A percentile compares a stretch with the other conserved stretches of the same genome.
Evolutionary conservation across 208 protist species (phyloP).

Genomic region (Trypanosoma scelopori): DNA sequence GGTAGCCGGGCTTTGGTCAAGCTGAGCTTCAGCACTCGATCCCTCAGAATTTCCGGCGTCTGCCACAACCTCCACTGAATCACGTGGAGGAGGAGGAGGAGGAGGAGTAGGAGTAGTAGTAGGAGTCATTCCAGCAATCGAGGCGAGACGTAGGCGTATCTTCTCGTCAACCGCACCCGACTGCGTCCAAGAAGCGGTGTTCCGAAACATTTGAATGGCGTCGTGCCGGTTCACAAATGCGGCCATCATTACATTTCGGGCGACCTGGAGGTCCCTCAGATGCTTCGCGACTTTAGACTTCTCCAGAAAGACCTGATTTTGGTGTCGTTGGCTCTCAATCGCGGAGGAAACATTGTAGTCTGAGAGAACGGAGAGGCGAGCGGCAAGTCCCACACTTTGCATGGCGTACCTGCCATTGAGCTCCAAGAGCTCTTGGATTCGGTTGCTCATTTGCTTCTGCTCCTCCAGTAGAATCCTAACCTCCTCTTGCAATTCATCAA

Average conservation of each 20-base stretch:
- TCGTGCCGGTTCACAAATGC: slow-evolving; percentile 24
- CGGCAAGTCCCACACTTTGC: slow-evolving; percentile 67
- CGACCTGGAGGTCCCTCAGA: slow-evolving; percentile 39
- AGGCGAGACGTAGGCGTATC: too few relatives aligned
- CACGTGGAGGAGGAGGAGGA: neutral
- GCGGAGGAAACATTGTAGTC: slow-evolving; percentile 75
- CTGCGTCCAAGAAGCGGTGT: neutral
- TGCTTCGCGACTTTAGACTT: slow-evolving; percentile 42
- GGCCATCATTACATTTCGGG: slow-evolving; percentile 53
- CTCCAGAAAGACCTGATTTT: slow-evolving; percentile 49
- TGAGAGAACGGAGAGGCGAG: slow-evolving; percentile 64
- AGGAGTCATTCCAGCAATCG: too few relatives aligned
- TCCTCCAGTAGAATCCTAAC: slow-evolving; percentile 29
- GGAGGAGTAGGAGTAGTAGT: too few relatives aligned
- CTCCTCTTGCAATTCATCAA: slow-evolving; percentile 61
- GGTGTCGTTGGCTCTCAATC: slow-evolving; percentile 50
- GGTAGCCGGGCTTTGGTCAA: neutral
- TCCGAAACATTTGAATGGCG: slow-evolving; percentile 1
- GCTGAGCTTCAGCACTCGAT: neutral
- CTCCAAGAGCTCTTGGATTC: slow-evolving; percentile 42
- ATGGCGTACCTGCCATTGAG: slow-evolving; percentile 75
- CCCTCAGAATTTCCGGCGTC: neutral
- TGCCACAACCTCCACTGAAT: neutral
- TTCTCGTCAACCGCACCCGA: neutral
- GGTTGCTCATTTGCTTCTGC: slow-evolving; percentile 22